A percentile compares a stretch with the other conserved stretches of the same genome.
phyloP scores from a whole-genome alignment of 495 filamentous ascomycete genomes.

The Pseudevernia furfuracea region DNA sequence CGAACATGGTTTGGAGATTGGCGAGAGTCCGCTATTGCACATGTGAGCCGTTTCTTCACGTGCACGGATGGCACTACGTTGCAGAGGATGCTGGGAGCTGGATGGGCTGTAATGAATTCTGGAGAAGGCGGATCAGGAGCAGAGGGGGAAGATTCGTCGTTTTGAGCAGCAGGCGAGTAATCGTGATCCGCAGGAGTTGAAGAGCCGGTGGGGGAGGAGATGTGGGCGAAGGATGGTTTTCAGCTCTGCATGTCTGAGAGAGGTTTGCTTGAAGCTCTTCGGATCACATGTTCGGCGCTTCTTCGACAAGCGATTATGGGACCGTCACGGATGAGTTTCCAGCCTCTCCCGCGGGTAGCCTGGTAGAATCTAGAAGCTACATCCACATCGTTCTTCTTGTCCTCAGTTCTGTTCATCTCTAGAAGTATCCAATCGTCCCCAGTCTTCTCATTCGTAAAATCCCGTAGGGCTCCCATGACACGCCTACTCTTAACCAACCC shows the following conservation, averaged over 20 bases:
- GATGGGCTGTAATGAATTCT: slow-evolving; percentile 25
- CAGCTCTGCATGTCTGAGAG: no score
- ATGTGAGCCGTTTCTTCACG: slow-evolving; percentile 24
- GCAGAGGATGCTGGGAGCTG: slow-evolving; percentile 27
- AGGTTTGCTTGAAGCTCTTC: no score
- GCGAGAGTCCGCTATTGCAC: slow-evolving; percentile 27
- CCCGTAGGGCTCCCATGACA: not conserved
- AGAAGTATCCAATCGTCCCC: not conserved
- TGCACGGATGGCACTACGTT: slow-evolving; percentile 23
- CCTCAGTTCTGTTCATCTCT: no score
- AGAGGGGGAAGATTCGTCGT: slow-evolving; percentile 23
- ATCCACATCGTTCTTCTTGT: no score
- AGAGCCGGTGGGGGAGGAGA: not conserved
- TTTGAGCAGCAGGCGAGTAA: slow-evolving; percentile 26
- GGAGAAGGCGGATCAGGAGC: slow-evolving; percentile 23
- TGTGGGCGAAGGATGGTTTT: not conserved
- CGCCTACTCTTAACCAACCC: not conserved
- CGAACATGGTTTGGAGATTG: no score
- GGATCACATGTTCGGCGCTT: no score
- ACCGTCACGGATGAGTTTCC: no score
- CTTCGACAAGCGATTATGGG: no score
- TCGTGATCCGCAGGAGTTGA: slow-evolving; percentile 22
- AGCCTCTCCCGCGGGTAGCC: no score
- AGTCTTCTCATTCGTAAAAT: not conserved
- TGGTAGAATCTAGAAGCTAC: no score